A percentile compares a stretch with the other conserved stretches of the same genome.
These are phyloP conservation scores for Paramecium bursaria DNA, from an alignment of 73 alveolate species.

Conservation along the genomic window DNA sequence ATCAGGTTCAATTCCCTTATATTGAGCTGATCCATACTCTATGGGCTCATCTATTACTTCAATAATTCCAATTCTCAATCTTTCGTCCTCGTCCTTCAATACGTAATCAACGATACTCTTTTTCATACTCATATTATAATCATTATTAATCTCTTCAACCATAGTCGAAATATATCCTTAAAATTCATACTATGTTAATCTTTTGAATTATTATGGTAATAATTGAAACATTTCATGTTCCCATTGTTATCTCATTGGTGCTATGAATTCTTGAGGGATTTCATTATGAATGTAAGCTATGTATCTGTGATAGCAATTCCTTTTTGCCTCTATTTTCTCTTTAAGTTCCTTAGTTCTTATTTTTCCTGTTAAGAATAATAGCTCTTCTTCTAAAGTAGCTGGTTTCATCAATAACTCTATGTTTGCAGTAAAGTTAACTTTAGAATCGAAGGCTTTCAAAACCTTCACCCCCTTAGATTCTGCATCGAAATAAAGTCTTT, in stretches of 20 bases:
- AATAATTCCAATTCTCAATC: conserved; percentile 83
- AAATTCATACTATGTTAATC: conserved; percentile 79
- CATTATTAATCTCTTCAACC: conserved; percentile 90
- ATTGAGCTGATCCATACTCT: conserved; percentile 89
- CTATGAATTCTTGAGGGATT: conserved; percentile 91
- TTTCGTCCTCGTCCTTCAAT: conserved; percentile 85
- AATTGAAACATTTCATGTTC: conserved; percentile 85
- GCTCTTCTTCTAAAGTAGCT: conserved; percentile 81
- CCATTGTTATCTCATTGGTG: conserved; percentile 92
- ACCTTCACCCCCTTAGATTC: conserved; percentile 83
- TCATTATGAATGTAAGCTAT: conserved; percentile 88
- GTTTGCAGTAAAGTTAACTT: conserved; percentile 81
- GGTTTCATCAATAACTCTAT: conserved; percentile 73
- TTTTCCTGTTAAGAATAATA: conserved; percentile 66
- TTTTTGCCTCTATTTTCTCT: conserved; percentile 80
- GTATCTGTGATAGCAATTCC: conserved; percentile 82
- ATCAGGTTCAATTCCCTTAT: conserved; percentile 86
- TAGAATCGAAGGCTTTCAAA: conserved; percentile 77
- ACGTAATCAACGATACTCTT: conserved; percentile 90
- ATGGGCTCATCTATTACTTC: conserved; percentile 82
- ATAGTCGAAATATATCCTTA: conserved; percentile 81
- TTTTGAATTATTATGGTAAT: conserved; percentile 87
- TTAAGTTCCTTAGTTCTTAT: conserved; percentile 61
- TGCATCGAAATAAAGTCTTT: conserved; percentile 85
- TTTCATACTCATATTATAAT: conserved; percentile 82